Evolutionary conservation across 805 yeast genomes (phyloP).

Genomic region (Metschnikowia bowlesiae): DNA sequence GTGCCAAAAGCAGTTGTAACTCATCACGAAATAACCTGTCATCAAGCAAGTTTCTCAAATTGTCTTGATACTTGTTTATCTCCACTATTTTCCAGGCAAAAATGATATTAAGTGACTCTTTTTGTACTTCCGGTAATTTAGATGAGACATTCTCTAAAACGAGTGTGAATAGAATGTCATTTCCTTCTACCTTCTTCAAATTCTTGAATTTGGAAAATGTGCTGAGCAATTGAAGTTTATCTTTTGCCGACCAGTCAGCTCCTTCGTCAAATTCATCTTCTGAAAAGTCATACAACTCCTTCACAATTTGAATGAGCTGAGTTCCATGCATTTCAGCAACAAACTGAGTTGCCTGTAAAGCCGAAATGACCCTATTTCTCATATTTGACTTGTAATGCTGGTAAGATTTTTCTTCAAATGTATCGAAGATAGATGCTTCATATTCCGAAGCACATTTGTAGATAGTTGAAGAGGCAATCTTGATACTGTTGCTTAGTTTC

Average conservation of each 20-base stretch:
- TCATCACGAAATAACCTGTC: constrained; percentile 86
- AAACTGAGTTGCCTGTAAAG: constrained; percentile 54
- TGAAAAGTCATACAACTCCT: constrained; percentile 29
- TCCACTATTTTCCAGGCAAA: constrained; percentile 57
- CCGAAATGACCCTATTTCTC: constrained; percentile 54
- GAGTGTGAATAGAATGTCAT: constrained; percentile 50
- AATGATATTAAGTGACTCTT: constrained; percentile 64
- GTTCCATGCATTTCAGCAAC: constrained; percentile 64
- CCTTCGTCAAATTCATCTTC: constrained; percentile 19
- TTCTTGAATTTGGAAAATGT: constrained; percentile 62
- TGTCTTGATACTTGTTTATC: constrained; percentile 66
- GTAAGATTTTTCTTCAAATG: not conserved
- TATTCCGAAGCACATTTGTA: constrained; percentile 25
- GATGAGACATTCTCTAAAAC: constrained; percentile 57
- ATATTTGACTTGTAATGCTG: constrained; percentile 38
- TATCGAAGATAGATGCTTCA: constrained; percentile 3
- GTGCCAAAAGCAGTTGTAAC: constrained; percentile 55
- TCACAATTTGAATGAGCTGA: constrained; percentile 48
- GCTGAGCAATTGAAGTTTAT: constrained; percentile 54
- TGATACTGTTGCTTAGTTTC: constrained; percentile 41
- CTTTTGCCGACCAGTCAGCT: constrained; percentile 44
- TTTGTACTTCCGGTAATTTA: constrained; percentile 60
- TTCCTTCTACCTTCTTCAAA: constrained; percentile 49
- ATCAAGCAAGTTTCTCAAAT: constrained; percentile 70
- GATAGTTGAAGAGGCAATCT: constrained; percentile 19